These are phyloP conservation scores for Pseudogymnoascus sp. DNA, from an alignment of 2,329 filamentous ascomycete species.

Conservation along the genomic window DNA sequence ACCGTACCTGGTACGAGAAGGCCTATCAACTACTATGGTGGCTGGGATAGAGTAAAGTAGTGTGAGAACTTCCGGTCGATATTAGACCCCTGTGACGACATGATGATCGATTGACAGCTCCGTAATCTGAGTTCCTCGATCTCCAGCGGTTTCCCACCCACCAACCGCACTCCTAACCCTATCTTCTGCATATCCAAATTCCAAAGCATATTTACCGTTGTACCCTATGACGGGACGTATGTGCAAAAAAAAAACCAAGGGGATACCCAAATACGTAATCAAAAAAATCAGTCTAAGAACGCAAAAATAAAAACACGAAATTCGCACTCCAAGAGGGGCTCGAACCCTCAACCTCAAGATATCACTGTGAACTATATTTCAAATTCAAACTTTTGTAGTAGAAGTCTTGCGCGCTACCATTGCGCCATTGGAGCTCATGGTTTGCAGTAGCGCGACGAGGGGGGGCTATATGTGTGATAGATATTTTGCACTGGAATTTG, in stretches of 20 bases:
- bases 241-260: too few relatives aligned
- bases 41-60: background rate
- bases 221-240: too few relatives aligned
- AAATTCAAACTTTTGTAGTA: background rate
- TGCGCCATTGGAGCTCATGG: constrained; percentile 1
- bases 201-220: too few relatives aligned
- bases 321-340: background rate
- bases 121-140: background rate
- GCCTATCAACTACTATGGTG: background rate
- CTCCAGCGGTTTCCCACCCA: background rate
- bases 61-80: background rate
- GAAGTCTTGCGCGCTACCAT: constrained; percentile 7
- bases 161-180: background rate
- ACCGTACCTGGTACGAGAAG: background rate
- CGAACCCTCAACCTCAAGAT: constrained; percentile 6
- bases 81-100: background rate
- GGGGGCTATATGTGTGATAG: background rate
- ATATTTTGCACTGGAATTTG: too few relatives aligned
- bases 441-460: background rate
- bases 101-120: background rate
- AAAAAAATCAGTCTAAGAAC: too few relatives aligned
- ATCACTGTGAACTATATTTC: background rate
- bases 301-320: background rate
- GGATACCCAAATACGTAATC: too few relatives aligned
- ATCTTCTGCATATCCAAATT: background rate